Evolutionary conservation across 2,329 filamentous ascomycete genomes (phyloP).

Genomic region (Elsinoe arachidis): DNA sequence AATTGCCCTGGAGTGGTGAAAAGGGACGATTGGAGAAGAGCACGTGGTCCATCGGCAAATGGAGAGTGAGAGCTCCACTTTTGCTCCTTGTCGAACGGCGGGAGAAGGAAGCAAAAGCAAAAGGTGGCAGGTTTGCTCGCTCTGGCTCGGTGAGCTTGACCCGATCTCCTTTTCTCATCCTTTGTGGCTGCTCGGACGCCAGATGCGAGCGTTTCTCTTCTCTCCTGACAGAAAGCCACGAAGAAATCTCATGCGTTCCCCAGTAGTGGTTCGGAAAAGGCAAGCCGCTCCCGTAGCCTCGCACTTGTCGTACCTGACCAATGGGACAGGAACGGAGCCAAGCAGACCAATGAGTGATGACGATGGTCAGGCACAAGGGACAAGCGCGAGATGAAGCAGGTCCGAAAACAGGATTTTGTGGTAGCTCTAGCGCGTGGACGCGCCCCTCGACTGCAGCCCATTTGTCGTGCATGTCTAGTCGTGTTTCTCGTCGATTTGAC

Average conservation of each 20-base stretch:
- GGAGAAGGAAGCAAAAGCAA: slow-evolving; percentile 3
- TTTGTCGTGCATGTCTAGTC: background rate
- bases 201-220: background rate
- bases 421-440: background rate
- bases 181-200: background rate
- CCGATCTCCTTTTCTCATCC: background rate
- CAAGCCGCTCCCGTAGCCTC: slow-evolving; percentile 4
- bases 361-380: slow-evolving; percentile 1
- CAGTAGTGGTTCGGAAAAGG: slow-evolving; percentile 2
- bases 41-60: background rate
- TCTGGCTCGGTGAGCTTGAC: slow-evolving; percentile 1
- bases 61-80: background rate
- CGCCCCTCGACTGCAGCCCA: background rate
- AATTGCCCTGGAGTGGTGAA: background rate
- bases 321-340: slow-evolving; percentile 4
- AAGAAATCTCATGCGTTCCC: background rate
- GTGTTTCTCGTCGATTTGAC: slow-evolving; percentile 7
- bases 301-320: background rate
- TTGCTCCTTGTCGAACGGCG: background rate
- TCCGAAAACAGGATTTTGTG: slow-evolving; percentile 6
- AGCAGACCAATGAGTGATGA: background rate
- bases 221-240: slow-evolving; percentile 4
- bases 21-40: background rate
- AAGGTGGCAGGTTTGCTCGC: background rate
- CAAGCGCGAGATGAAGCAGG: background rate